Evolutionary conservation across 768 basidiomycete genomes (phyloP), one percentile per base, ranked within the genome.

Genomic region (Kwoniella dejecticola): DNA sequence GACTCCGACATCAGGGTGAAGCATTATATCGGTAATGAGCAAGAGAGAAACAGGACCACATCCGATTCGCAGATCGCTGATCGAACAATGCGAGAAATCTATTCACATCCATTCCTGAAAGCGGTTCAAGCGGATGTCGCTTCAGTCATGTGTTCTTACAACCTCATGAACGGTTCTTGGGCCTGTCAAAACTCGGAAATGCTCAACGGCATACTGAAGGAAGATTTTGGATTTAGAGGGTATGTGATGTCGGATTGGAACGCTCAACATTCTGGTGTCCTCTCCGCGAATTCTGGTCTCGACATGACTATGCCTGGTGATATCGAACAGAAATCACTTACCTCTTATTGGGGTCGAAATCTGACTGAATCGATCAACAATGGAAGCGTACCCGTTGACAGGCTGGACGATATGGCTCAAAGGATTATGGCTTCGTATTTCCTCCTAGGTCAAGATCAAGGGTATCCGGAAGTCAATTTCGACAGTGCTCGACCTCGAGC

Each of bases 381-480:
- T 72, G 86, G 86, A 40, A 86, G 85, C 2, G 88, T 93, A 52
- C 82, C 88, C 15, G 36, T 48, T n/a, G 69, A 47, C 2, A 59
- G 79, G 19, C 21, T 78, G 29, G 68, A 85, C 80, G 86, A 90
- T 73, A 83, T 89, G 83, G 88, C 88, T 0, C 84, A 84, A 2
- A 85, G 89, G 19, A 86, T 89, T 60, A 73, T 89, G 10, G 87
- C 88, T 17, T 69, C 68, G 0, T 82, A 69, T 64, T 81, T 68
- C 60, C 61, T 79, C 23, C 33, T 73, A 13, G 77, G 72, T 4
- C 81, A 81, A 62, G 77, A 80, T 13, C 2, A 66, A 6, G 77
- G 79, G 12, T 93, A 83, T 78, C 90, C 91, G 0, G 62, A 71
- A 12, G 82, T 84, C 66, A 90, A 86, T 81, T 91, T 92, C 76